Evolutionary conservation across 2,329 filamentous ascomycete species (phyloP).

Genomic region (Ilyonectria robusta): DNA sequence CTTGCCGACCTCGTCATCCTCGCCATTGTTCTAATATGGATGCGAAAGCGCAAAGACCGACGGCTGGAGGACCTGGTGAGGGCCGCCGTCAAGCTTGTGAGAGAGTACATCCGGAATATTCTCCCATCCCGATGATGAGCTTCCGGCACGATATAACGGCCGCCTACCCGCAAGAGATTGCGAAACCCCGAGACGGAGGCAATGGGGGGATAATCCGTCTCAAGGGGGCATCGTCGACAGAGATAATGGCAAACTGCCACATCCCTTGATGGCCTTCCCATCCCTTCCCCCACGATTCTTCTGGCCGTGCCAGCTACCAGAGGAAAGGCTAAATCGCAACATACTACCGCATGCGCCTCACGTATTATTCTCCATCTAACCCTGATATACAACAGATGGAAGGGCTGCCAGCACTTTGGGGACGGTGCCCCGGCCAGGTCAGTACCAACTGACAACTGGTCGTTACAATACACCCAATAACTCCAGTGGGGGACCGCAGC

Average conservation of each 20-base stretch:
- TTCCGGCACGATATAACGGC: background rate
- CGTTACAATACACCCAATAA: background rate
- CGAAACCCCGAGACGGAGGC: background rate
- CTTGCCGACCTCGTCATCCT: constrained; percentile 79
- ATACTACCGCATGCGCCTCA: constrained; percentile 8
- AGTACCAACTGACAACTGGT: background rate
- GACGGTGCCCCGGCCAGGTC: background rate
- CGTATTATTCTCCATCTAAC: constrained; percentile 16
- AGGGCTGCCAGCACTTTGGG: background rate
- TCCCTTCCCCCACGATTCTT: constrained; percentile 1
- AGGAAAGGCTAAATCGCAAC: constrained; percentile 2
- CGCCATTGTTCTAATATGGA: constrained; percentile 76
- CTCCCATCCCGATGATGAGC: constrained; percentile 68
- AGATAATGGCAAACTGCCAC: background rate
- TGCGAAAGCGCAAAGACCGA: constrained; percentile 79
- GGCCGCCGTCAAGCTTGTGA: constrained; percentile 69
- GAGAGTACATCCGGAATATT: constrained; percentile 72
- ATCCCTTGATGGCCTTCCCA: constrained; percentile 3
- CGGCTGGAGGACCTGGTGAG: constrained; percentile 82
- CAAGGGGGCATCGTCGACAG: background rate
- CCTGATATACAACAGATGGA: background rate
- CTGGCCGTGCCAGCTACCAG: background rate
- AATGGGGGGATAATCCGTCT: background rate
- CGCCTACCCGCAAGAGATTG: background rate
- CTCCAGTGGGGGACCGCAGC: constrained; percentile 1